Evolutionary conservation across 2,329 filamentous ascomycete genomes (phyloP).

Genomic region (Pseudogymnoascus sp.): DNA sequence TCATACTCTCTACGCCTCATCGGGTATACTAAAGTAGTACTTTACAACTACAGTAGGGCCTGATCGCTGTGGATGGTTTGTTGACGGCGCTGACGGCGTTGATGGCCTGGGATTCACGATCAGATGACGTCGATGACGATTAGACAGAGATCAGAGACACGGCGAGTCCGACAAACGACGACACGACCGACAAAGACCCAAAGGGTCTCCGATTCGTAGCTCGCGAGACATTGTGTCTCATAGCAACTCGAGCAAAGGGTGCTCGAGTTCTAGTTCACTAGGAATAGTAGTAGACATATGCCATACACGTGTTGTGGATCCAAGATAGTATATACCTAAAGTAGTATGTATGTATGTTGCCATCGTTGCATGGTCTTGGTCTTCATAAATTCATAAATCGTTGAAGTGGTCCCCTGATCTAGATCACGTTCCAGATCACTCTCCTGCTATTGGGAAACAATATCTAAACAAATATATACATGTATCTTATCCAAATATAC

Average conservation of each 20-base stretch:
- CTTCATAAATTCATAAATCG: background rate
- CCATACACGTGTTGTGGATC: background rate
- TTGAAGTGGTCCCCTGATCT: background rate
- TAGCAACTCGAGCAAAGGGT: too few species aligned
- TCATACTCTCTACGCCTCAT: slow-evolving; percentile 1
- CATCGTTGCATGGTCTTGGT: background rate
- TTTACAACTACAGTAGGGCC: too few species aligned
- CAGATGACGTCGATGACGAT: slow-evolving; percentile 8
- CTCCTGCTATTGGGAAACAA: background rate
- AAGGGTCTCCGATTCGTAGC: background rate
- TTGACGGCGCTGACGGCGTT: background rate
- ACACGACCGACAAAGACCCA: background rate
- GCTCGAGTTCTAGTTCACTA: background rate
- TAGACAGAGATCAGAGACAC: background rate
- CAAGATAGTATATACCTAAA: too few species aligned
- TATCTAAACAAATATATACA: slow-evolving; percentile 1
- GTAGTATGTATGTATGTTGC: background rate
- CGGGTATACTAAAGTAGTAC: background rate
- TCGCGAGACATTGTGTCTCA: background rate
- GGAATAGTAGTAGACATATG: background rate
- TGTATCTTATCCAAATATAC: slow-evolving; percentile 2
- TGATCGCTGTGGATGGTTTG: background rate
- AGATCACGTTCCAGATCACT: background rate
- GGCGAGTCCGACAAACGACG: background rate
- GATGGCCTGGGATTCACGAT: background rate